Evolutionary conservation across 2,329 filamentous ascomycete species (phyloP).

Genomic region (Periconia sp.): DNA sequence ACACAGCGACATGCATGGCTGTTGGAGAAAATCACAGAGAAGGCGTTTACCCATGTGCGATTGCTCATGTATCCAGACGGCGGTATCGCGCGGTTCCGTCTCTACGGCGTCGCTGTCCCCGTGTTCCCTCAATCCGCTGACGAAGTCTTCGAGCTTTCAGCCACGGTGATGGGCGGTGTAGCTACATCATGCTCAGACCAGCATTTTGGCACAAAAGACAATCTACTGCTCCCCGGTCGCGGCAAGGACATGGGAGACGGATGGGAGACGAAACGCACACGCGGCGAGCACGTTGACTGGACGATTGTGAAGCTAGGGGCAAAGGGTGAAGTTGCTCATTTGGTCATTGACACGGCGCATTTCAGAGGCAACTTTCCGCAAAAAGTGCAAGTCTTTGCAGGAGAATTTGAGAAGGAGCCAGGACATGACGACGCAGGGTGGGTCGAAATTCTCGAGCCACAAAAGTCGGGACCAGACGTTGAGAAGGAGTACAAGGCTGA

Average conservation of each 20-base stretch:
- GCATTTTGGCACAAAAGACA: slow-evolving; percentile 83
- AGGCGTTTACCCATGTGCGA: slow-evolving; percentile 79
- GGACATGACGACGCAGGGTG: slow-evolving; percentile 65
- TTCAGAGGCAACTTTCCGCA: slow-evolving; percentile 86
- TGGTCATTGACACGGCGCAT: slow-evolving; percentile 81
- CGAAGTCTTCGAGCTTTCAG: slow-evolving; percentile 75
- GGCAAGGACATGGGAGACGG: slow-evolving; percentile 88
- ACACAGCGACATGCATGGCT: slow-evolving; percentile 77
- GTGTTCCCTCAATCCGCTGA: slow-evolving; percentile 72
- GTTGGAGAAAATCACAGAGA: slow-evolving; percentile 61
- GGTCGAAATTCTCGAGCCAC: slow-evolving; percentile 69
- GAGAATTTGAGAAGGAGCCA: slow-evolving; percentile 64
- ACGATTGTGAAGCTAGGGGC: slow-evolving; percentile 76
- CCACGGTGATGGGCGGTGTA: slow-evolving; percentile 78
- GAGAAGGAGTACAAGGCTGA: slow-evolving; percentile 68
- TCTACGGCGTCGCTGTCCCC: slow-evolving; percentile 77
- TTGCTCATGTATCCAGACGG: slow-evolving; percentile 88
- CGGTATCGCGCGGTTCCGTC: slow-evolving; percentile 79
- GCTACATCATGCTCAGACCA: slow-evolving; percentile 80
- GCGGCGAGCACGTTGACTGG: slow-evolving; percentile 80
- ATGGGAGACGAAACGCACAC: slow-evolving; percentile 81
- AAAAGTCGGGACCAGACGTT: slow-evolving; percentile 73
- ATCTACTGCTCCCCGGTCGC: slow-evolving; percentile 77
- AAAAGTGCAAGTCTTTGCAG: slow-evolving; percentile 70
- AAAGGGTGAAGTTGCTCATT: slow-evolving; percentile 66